A percentile compares a stretch with the other conserved stretches of the same genome.
These are phyloP conservation scores for Coemansia sp. DNA, from an alignment of 192 early-diverging fungal species.

Conservation along the genomic window DNA sequence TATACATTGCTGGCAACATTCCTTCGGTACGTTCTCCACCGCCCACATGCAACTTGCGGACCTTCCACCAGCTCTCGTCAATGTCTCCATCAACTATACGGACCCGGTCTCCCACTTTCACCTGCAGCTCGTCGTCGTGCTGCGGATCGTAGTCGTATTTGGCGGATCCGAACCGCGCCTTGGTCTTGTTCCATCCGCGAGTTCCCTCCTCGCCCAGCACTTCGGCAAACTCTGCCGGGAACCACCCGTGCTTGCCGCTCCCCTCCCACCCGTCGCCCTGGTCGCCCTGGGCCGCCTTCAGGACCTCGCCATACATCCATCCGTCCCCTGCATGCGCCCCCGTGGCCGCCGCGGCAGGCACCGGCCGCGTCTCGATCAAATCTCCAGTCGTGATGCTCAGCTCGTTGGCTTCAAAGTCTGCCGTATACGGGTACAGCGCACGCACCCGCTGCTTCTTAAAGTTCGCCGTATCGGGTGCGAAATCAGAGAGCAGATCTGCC, in stretches of 20 bases:
- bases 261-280: conserved; percentile 35
- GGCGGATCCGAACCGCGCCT: conserved; percentile 33
- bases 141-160: conserved; percentile 48
- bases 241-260: conserved; percentile 34
- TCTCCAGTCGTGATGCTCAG: conserved; percentile 31
- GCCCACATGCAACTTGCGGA: conserved; percentile 10
- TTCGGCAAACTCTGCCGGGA: conserved; percentile 42
- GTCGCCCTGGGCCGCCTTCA: conserved; percentile 19
- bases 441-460: conserved; percentile 26
- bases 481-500: background rate
- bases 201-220: conserved; percentile 30
- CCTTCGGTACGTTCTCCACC: conserved; percentile 13
- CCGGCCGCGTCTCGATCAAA: conserved; percentile 33
- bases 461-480: background rate
- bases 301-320: conserved; percentile 45
- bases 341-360: background rate
- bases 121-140: conserved; percentile 44
- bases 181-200: conserved; percentile 40
- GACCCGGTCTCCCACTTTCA: conserved; percentile 28
- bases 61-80: conserved; percentile 51
- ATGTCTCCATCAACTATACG: conserved; percentile 43
- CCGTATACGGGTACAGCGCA: conserved; percentile 39
- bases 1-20: conserved; percentile 50
- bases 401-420: conserved; percentile 11
- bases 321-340: conserved; percentile 27